These are phyloP conservation scores for Discostella stelligeroides DNA, from an alignment of 108 stramenopile genomes.

Conservation along the genomic window DNA sequence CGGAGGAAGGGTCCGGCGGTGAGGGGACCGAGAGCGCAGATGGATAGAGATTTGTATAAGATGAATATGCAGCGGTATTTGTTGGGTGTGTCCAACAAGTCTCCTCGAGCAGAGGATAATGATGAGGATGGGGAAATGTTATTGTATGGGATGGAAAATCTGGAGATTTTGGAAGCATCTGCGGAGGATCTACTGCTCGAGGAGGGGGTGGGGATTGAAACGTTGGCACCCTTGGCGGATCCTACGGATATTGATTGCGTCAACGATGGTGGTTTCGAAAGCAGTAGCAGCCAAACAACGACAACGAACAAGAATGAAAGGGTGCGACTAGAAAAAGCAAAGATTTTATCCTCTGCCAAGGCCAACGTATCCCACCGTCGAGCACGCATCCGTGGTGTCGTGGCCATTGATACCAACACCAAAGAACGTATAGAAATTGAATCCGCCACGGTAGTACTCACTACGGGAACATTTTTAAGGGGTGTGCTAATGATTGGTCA, in stretches of 20 bases:
- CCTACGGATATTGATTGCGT: slow-evolving; percentile 45
- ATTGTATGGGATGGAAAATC: slow-evolving; percentile 69
- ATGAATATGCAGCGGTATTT: slow-evolving; percentile 75
- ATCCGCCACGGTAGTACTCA: slow-evolving; percentile 86
- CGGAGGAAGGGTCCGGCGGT: slow-evolving; percentile 92
- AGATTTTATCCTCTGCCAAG: slow-evolving; percentile 34
- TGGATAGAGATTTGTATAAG: slow-evolving; percentile 97
- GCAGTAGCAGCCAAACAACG: slow-evolving; percentile 18
- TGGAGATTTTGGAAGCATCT: slow-evolving; percentile 82
- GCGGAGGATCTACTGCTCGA: slow-evolving; percentile 95
- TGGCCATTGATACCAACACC: slow-evolving; percentile 61
- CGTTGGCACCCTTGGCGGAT: slow-evolving; percentile 53
- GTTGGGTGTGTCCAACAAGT: slow-evolving; percentile 1
- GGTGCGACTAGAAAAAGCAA: slow-evolving; percentile 33
- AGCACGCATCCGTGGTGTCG: slow-evolving; percentile 83
- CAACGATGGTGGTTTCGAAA: slow-evolving; percentile 8
- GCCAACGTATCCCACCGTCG: slow-evolving; percentile 44
- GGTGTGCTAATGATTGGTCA: slow-evolving; percentile 87
- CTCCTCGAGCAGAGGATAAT: no score
- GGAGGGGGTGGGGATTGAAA: slow-evolving; percentile 58
- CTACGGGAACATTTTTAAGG: slow-evolving; percentile 97
- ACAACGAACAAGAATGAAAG: slow-evolving; percentile 5
- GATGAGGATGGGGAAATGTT: neutral
- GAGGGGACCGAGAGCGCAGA: slow-evolving; percentile 91
- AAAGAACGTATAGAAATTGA: slow-evolving; percentile 62